Percentiles rank a stretch among this genome's conserved stretches.
phyloP scores from a whole-genome alignment of 352 stramenopile genomes.

The Thalassiosira livingstoniorum region DNA sequence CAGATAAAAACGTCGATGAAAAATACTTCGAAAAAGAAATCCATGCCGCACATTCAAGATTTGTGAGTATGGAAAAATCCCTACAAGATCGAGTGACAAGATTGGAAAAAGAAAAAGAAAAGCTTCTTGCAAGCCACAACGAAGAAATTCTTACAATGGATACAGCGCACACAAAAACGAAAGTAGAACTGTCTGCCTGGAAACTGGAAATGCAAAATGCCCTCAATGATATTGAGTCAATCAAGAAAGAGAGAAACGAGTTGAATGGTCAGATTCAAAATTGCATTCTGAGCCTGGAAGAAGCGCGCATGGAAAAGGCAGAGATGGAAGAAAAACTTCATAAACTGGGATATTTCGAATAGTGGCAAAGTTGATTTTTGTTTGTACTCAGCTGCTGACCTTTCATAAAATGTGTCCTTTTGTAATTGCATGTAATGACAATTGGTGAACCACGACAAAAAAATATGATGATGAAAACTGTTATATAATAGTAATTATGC shows the following conservation, averaged over 20 bases:
- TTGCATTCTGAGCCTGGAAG: slow-evolving; percentile 39
- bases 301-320: slow-evolving; percentile 23
- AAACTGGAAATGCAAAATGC: slow-evolving; percentile 72
- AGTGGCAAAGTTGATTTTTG: no score
- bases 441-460: no score
- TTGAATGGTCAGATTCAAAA: slow-evolving; percentile 46
- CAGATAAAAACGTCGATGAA: slow-evolving; percentile 25
- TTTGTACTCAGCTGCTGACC: no score
- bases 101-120: slow-evolving; percentile 60
- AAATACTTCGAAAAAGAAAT: slow-evolving; percentile 65
- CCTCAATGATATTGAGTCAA: slow-evolving; percentile 65
- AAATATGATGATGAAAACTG: no score
- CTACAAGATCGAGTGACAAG: slow-evolving; percentile 51
- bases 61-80: slow-evolving; percentile 64
- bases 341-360: slow-evolving; percentile 11
- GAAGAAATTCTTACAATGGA: slow-evolving; percentile 47
- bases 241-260: slow-evolving; percentile 60
- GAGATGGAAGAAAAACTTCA: slow-evolving; percentile 20
- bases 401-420: no score
- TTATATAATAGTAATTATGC: no score
- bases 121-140: slow-evolving; percentile 46
- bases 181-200: slow-evolving; percentile 62
- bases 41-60: slow-evolving; percentile 54
- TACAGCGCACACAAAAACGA: slow-evolving; percentile 37
- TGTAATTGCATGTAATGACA: no score